These are phyloP conservation scores for Choricystis sp. DNA, from an alignment of 139 green algal species.

Conservation along the genomic window DNA sequence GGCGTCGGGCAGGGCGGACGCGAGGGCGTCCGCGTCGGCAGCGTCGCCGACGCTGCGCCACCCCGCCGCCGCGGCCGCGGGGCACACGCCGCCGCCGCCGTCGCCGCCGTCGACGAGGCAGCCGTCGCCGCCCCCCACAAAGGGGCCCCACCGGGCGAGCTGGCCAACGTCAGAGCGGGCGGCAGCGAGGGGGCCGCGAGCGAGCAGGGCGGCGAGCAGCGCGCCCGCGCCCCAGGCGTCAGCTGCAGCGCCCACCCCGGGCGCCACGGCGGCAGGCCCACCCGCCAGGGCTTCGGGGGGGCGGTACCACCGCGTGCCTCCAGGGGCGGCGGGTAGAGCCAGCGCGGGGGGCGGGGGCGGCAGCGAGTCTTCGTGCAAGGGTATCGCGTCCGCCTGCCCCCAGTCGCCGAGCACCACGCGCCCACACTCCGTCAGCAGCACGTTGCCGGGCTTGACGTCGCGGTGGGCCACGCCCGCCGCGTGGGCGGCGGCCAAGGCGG, in stretches of 20 bases:
- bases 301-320: not conserved
- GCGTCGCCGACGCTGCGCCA: too few species aligned
- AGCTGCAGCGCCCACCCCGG: too few species aligned
- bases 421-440: constrained; percentile 13
- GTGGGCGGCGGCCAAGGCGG: constrained; percentile 66
- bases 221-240: not conserved
- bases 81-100: too few species aligned
- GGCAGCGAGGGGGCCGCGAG: too few species aligned
- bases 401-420: not conserved
- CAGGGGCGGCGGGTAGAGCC: not conserved
- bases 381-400: not conserved
- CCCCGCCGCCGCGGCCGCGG: too few species aligned
- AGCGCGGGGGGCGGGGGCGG: too few species aligned
- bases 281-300: not conserved
- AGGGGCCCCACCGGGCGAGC: not conserved
- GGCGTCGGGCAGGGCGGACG: too few species aligned
- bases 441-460: constrained; percentile 94
- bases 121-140: not conserved
- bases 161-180: not conserved
- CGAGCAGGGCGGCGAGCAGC: not conserved
- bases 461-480: constrained; percentile 67
- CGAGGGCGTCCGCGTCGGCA: too few species aligned
- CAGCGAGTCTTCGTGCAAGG: not conserved
- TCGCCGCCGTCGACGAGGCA: not conserved
- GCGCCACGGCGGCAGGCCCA: too few species aligned